Conservation (phyloP, 345 rosid genomes). For the Streptanthus diversifolius region DNA sequence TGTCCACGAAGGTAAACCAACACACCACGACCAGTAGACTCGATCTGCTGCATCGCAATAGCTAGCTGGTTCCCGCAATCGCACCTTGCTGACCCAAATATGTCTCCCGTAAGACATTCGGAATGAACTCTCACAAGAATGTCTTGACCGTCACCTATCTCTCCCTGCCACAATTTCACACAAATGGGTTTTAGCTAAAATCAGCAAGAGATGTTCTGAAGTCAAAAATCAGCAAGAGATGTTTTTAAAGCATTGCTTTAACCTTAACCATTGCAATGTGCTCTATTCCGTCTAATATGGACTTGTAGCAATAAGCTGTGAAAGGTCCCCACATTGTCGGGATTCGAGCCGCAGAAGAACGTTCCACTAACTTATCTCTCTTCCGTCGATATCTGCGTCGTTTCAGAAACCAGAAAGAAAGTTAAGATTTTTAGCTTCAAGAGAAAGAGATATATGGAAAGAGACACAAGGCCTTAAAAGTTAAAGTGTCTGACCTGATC, state of each 20-base stretch:
- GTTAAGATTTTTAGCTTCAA: slow-evolving; percentile 5
- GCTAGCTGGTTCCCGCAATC: slow-evolving; percentile 80
- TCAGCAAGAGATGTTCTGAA: neutral
- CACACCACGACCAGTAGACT: slow-evolving; percentile 67
- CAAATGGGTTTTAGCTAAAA: neutral
- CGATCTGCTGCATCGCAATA: slow-evolving; percentile 81
- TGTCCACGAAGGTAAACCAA: slow-evolving; percentile 82
- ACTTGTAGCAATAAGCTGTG: slow-evolving; percentile 69
- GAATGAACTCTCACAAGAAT: slow-evolving; percentile 79
- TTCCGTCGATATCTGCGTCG: slow-evolving; percentile 78
- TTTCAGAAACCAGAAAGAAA: neutral
- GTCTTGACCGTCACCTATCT: slow-evolving; percentile 74
- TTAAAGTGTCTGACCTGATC: slow-evolving; percentile 47
- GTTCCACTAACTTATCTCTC: slow-evolving; percentile 72
- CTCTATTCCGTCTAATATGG: slow-evolving; percentile 84
- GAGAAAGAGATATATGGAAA: neutral
- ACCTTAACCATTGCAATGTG: slow-evolving; percentile 99
- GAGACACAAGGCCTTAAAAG: neutral
- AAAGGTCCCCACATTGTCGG: slow-evolving; percentile 98
- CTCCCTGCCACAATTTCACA: slow-evolving; percentile 46
- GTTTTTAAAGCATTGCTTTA: slow-evolving; percentile 29
- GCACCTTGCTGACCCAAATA: slow-evolving; percentile 74
- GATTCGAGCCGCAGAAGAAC: slow-evolving; percentile 68
- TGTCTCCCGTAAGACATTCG: slow-evolving; percentile 80
- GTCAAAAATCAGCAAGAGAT: neutral